These are phyloP conservation scores for Acorus calamus DNA, from an alignment of 106 monocot species.

Conservation along the genomic window DNA sequence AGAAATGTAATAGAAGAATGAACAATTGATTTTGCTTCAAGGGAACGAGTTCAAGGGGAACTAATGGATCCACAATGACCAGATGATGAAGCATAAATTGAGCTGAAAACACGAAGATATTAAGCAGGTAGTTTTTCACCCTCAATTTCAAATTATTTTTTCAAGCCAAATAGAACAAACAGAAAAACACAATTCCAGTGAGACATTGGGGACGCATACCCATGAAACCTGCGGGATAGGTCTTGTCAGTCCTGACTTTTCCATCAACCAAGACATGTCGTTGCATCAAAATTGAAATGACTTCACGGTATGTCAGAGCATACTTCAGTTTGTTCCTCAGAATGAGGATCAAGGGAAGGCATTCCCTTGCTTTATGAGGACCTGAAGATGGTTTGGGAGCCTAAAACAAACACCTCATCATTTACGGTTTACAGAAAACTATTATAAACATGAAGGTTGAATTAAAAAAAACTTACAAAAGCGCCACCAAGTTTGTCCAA, in stretches of 20 bases:
- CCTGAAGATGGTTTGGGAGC: constrained; percentile 93
- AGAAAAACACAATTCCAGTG: background rate
- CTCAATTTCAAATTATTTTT: no score
- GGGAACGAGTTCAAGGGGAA: no score
- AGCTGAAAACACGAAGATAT: background rate
- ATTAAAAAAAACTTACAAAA: constrained; percentile 44
- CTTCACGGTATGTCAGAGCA: constrained; percentile 74
- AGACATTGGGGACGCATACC: constrained; percentile 24
- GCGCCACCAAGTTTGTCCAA: constrained; percentile 87
- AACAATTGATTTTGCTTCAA: no score
- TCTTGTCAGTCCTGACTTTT: constrained; percentile 84
- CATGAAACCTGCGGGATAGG: constrained; percentile 92
- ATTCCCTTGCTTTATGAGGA: constrained; percentile 84
- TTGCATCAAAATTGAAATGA: constrained; percentile 78
- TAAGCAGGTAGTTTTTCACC: background rate
- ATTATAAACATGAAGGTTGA: background rate
- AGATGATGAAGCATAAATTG: background rate
- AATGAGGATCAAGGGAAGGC: constrained; percentile 76
- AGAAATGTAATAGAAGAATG: no score
- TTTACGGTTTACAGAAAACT: background rate
- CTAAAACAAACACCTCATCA: constrained; percentile 14
- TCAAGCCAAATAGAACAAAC: no score
- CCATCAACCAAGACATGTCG: constrained; percentile 71
- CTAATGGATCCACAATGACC: no score
- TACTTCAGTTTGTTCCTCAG: constrained; percentile 78